phyloP scores from a whole-genome alignment of 2,329 filamentous ascomycete genomes.

The Diaporthe eres region DNA sequence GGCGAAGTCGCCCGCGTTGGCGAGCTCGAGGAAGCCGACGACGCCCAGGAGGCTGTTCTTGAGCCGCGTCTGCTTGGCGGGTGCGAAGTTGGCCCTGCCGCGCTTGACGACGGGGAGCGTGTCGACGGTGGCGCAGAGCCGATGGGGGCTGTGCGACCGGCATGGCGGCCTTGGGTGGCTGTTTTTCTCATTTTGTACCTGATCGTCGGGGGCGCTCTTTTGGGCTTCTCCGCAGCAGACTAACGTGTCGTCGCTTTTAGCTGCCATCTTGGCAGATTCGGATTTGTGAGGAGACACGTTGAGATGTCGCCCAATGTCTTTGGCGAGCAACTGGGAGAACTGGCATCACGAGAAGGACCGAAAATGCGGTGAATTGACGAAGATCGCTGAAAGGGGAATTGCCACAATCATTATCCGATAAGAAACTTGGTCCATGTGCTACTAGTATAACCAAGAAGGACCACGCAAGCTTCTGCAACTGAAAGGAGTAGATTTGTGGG shows the following conservation, averaged over 20 bases:
- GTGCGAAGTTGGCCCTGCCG: neutral
- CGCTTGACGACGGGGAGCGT: neutral
- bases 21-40: conserved; percentile 67
- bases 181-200: conserved; percentile 4
- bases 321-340: neutral
- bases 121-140: conserved; percentile 13
- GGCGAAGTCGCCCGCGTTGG: conserved; percentile 69
- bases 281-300: neutral
- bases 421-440: neutral
- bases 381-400: neutral
- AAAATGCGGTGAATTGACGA: neutral
- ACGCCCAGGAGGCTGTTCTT: conserved; percentile 41
- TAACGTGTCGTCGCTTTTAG: conserved; percentile 2
- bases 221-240: neutral
- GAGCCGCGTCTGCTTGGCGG: conserved; percentile 15
- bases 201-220: neutral
- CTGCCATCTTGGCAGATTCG: neutral
- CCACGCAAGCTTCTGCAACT: neutral
- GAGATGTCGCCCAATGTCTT: neutral
- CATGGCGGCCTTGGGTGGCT: neutral
- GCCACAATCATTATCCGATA: conserved; percentile 4
- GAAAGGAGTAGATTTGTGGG: neutral
- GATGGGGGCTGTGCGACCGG: neutral
- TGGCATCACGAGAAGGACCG: conserved; percentile 6
- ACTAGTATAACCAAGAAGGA: neutral